Conservation (phyloP, 768 basidiomycete genomes). For the Mycena chlorophos region DNA sequence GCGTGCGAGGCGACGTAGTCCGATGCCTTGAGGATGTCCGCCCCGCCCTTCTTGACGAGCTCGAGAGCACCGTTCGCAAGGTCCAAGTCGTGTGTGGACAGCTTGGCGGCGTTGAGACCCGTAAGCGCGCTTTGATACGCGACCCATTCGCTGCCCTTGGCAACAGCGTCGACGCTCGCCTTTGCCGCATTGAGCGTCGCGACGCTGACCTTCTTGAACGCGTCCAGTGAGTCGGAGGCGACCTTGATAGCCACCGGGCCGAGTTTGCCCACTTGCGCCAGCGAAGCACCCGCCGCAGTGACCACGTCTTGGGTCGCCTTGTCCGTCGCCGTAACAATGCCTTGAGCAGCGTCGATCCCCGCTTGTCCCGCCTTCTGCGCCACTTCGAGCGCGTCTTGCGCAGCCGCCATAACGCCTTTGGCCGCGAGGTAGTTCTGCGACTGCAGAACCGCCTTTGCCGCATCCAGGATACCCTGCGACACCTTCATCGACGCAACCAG, state of each 20-base stretch:
- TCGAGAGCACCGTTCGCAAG: conserved; percentile 4
- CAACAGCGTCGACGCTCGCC: conserved; percentile 1
- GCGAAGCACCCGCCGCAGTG: background rate
- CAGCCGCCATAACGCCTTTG: background rate
- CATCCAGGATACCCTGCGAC: background rate
- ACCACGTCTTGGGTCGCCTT: background rate
- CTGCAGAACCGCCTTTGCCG: background rate
- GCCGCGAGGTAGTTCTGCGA: background rate
- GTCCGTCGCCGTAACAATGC: background rate
- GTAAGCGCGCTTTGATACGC: conserved; percentile 7
- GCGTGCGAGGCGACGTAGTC: background rate
- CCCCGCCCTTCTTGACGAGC: conserved; percentile 1
- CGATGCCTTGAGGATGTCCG: background rate
- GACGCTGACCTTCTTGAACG: background rate
- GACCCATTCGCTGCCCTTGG: conserved; percentile 8
- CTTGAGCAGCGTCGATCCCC: background rate
- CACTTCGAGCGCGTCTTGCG: background rate
- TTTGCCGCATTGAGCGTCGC: background rate
- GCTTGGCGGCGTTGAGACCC: background rate
- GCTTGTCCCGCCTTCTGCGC: background rate
- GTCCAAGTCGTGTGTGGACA: conserved; percentile 1
- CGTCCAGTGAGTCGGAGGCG: conserved; percentile 3
- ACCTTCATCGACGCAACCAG: background rate
- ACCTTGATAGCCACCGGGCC: background rate
- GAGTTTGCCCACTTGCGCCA: background rate